These are phyloP conservation scores for Pelargonium nanum DNA, from an alignment of 345 rosid species.

Conservation along the genomic window DNA sequence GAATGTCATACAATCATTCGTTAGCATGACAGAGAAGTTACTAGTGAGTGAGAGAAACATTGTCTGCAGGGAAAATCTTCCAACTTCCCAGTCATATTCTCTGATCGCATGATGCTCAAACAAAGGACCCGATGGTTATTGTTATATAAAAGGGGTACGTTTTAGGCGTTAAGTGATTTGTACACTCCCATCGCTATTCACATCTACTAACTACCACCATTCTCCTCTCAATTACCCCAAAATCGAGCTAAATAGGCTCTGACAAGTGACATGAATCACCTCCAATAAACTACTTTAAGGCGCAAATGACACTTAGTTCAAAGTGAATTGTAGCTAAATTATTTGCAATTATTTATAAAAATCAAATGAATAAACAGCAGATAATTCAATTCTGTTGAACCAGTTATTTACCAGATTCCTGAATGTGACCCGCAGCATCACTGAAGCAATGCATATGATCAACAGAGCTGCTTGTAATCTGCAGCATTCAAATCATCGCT, in stretches of 20 bases:
- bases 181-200: too few relatives aligned
- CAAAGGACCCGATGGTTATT: too few relatives aligned
- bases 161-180: too few relatives aligned
- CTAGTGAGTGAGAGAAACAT: not conserved
- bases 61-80: not conserved
- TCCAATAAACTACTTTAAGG: not conserved
- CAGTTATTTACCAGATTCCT: constrained; percentile 49
- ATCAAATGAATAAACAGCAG: not conserved
- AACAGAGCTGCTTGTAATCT: constrained; percentile 61
- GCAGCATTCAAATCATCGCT: constrained; percentile 2
- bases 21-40: not conserved
- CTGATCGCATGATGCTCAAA: too few relatives aligned
- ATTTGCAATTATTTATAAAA: not conserved
- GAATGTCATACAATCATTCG: too few relatives aligned
- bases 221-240: too few relatives aligned
- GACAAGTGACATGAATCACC: not conserved
- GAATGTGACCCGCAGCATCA: constrained; percentile 71
- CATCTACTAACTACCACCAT: too few relatives aligned
- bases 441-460: constrained; percentile 83
- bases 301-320: too few relatives aligned
- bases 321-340: not conserved
- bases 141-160: too few relatives aligned
- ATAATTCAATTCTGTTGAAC: not conserved
- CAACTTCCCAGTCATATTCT: not conserved
- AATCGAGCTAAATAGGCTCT: not conserved